Base-by-base conservation (phyloP, 306 rosid genomes). In the Prinsepia uniflora region DNA sequence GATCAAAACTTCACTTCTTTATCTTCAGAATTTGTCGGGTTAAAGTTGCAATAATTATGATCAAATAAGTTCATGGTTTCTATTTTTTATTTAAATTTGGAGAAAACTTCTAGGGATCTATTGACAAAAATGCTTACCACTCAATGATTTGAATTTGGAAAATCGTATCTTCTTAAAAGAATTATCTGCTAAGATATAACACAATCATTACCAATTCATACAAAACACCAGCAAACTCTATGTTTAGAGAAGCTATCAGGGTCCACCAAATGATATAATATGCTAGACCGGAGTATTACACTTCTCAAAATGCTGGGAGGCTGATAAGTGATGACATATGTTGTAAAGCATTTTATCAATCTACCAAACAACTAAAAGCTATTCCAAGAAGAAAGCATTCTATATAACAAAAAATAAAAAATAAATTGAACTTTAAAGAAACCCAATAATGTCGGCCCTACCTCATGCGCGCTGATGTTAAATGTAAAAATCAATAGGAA, bases 181-280 rank as follows among this genome's bases (percentile, higher is more conserved):
- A 5, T 55, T 36, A 55, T 20, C 61, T 20, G 36, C 5, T 55
- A 55, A 53, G n/a, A 53, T 8, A 53, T 3, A 52, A 55, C 56
- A 65, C 18, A 17, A 22, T 65, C 40, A 5, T 13, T 24, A 50
- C 45, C 18, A 52, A 67, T 48, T 34, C 8, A 50, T 48, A 67
- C 45, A 67, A 49, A 18, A 52, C 34, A 36, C 3, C 61, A 9
- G 39, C 15, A 13, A 8, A 4, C 39, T 24, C 30, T 24, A 24
- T 0, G 30, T 24, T 24, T 24, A 0, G 30, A 64, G 36, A 22
- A 40, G 19, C 63, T 2, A 50, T 46, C 53, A 55, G 24, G 74
- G 74, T 70, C 65, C 74, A 56, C 65, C 18, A 17, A 69, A 56
- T 43, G 42, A 56, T 10, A 12, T 22, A 2, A 55, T 55, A 55